Percentiles rank a stretch among this genome's conserved stretches.
Evolutionary conservation across 768 basidiomycete genomes (phyloP).

Genomic region (Cystofilobasidium capitatum): DNA sequence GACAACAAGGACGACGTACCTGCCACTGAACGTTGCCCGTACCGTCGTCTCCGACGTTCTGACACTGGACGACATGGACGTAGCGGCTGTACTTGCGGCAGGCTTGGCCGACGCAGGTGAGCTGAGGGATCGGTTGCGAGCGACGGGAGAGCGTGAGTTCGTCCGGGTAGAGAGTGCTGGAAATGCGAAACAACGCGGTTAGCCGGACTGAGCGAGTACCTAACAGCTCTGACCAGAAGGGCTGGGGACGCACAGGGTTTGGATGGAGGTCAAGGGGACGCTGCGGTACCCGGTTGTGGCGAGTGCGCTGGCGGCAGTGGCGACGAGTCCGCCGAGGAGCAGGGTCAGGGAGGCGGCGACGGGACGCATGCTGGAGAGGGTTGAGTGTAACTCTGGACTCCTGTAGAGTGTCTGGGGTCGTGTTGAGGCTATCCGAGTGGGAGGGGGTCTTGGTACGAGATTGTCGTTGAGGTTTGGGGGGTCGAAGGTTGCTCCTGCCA

Average conservation of each 20-base stretch:
- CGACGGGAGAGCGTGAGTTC: background rate
- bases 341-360: background rate
- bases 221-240: conserved; percentile 53
- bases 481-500: background rate
- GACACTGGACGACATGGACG: conserved; percentile 77
- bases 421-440: background rate
- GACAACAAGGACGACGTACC: conserved; percentile 43
- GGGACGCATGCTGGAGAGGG: background rate
- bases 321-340: background rate
- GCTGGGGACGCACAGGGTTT: conserved; percentile 50
- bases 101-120: conserved; percentile 66
- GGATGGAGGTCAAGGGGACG: conserved; percentile 60
- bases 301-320: background rate
- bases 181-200: conserved; percentile 38
- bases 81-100: conserved; percentile 56
- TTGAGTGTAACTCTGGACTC: background rate
- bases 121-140: conserved; percentile 45
- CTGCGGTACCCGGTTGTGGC: conserved; percentile 36
- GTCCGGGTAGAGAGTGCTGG: conserved; percentile 6
- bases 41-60: conserved; percentile 65
- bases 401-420: background rate
- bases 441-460: background rate
- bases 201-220: conserved; percentile 54
- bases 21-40: conserved; percentile 78
- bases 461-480: background rate